Conservation (phyloP, 805 yeast genomes). For the Candida ulmi region DNA sequence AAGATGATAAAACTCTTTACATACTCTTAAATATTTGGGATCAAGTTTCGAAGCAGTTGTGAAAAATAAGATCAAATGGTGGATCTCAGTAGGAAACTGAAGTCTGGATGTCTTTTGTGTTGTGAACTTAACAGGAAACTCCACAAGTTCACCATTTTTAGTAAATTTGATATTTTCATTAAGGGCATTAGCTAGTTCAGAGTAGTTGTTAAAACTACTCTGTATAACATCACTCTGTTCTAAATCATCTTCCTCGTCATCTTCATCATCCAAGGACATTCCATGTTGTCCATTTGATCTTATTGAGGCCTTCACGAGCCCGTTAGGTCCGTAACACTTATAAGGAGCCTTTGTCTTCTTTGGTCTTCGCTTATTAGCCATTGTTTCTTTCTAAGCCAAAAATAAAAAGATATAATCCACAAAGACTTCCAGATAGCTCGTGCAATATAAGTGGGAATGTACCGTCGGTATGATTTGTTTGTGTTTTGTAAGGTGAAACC, state of each 20-base stretch:
- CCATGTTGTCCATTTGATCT: not conserved
- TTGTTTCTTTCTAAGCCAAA: too few species aligned
- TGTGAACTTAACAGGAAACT: conserved; percentile 8
- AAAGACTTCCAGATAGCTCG: too few species aligned
- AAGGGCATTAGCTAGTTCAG: not conserved
- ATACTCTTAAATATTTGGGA: conserved; percentile 52
- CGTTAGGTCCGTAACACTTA: conserved; percentile 58
- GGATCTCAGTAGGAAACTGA: conserved; percentile 23
- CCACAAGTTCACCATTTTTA: conserved; percentile 7
- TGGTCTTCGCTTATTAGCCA: conserved; percentile 88
- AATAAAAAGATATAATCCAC: too few species aligned
- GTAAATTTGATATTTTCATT: not conserved
- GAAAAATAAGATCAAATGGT: conserved; percentile 21
- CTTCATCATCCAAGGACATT: conserved; percentile 19
- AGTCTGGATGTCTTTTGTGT: conserved; percentile 1
- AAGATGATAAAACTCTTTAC: conserved; percentile 52
- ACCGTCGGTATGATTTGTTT: too few species aligned
- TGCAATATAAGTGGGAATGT: too few species aligned
- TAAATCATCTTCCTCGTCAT: conserved; percentile 24
- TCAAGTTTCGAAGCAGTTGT: conserved; percentile 28
- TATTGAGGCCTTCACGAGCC: conserved; percentile 10
- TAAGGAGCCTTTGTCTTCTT: conserved; percentile 78
- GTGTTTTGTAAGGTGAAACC: too few species aligned
- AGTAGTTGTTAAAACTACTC: not conserved
- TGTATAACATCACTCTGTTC: conserved; percentile 39